phyloP scores from a whole-genome alignment of 805 yeast species.

The Saccharomyces jurei region DNA sequence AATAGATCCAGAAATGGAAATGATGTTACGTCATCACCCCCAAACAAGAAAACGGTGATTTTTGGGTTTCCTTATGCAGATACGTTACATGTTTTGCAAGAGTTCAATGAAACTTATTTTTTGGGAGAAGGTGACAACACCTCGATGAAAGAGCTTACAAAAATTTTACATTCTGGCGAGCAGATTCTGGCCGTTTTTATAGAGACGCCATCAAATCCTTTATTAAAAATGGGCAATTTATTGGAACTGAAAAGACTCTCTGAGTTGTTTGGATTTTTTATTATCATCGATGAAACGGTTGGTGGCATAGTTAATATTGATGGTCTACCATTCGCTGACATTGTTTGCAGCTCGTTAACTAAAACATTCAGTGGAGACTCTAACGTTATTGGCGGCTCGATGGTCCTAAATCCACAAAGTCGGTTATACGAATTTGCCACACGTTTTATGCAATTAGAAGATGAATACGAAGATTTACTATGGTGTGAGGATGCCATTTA shows the following conservation, averaged over 20 bases:
- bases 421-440: constrained; percentile 38
- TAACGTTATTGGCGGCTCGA: constrained; percentile 92
- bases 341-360: constrained; percentile 76
- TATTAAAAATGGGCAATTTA: constrained; percentile 76
- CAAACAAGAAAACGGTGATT: constrained; percentile 61
- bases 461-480: constrained; percentile 57
- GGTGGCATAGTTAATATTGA: constrained; percentile 82
- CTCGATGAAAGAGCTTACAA: constrained; percentile 52
- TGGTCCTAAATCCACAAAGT: constrained; percentile 64
- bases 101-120: constrained; percentile 87
- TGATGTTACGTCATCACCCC: constrained; percentile 2
- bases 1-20: constrained; percentile 12
- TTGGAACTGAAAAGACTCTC: constrained; percentile 53
- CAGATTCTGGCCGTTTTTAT: constrained; percentile 69
- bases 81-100: constrained; percentile 72
- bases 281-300: constrained; percentile 87
- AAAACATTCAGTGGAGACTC: constrained; percentile 91
- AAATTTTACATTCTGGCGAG: constrained; percentile 47
- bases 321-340: constrained; percentile 72
- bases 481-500: constrained; percentile 93
- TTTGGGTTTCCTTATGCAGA: constrained; percentile 95
- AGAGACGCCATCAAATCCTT: constrained; percentile 90
- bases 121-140: constrained; percentile 75
- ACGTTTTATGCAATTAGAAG: constrained; percentile 31
- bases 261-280: constrained; percentile 57